A percentile compares a stretch with the other conserved stretches of the same genome.
These are phyloP conservation scores for Mediolabrus comicus DNA, from an alignment of 108 stramenopile species.

Conservation along the genomic window DNA sequence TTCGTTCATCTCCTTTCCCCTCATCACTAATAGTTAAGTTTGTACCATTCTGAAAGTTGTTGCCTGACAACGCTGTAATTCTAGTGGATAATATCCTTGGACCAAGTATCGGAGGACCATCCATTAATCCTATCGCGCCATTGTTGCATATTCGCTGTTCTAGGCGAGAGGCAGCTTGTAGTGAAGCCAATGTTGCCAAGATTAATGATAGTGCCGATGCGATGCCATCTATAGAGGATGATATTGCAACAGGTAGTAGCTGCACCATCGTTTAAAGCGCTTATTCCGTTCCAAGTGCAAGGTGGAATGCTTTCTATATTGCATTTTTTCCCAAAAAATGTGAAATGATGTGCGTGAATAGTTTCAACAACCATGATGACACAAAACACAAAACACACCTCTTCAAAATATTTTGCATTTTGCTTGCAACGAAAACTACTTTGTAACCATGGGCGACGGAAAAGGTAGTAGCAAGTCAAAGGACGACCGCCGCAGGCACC, in stretches of 20 bases:
- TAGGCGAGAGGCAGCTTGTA: conserved; percentile 69
- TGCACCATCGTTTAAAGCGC: not conserved
- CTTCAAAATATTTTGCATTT: too few species aligned
- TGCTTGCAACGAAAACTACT: too few species aligned
- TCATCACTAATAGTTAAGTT: not conserved
- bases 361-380: too few species aligned
- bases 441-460: not conserved
- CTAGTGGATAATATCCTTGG: conserved; percentile 1
- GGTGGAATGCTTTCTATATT: not conserved
- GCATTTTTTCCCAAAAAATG: too few species aligned
- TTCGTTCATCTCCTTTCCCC: conserved; percentile 8
- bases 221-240: conserved; percentile 16
- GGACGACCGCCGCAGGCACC: not conserved
- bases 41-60: conserved; percentile 2
- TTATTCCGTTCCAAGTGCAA: too few species aligned
- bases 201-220: conserved; percentile 21
- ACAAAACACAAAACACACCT: too few species aligned
- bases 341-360: too few species aligned
- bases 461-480: not conserved
- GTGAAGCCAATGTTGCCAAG: conserved; percentile 54
- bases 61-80: not conserved
- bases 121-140: conserved; percentile 69
- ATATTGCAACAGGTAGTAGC: too few species aligned
- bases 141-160: conserved; percentile 44
- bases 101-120: conserved; percentile 66